Evolutionary conservation across 1,139 yeast genomes (phyloP), one percentile per base, ranked within the genome.

Genomic region (Yamadazyma dendronema): DNA sequence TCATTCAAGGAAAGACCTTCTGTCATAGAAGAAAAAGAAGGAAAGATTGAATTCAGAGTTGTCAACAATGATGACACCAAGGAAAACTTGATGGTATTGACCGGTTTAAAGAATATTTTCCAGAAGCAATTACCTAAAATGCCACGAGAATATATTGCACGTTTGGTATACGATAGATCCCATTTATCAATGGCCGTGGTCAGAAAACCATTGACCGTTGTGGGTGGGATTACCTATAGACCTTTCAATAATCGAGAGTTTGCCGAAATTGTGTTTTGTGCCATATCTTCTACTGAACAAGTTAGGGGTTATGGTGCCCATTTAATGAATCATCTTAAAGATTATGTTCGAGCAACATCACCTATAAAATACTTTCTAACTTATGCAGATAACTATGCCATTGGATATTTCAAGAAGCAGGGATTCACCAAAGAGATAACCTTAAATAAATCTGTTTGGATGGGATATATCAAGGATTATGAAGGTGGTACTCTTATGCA

Each of bases 401-500:
- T 92, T 61, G 99, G 99, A 2, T 92, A 92, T 61, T 92, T 92
- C 72, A 90, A 90, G 55, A 92, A 92, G 57, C 99, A 92, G 62
- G 99, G 99, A 1, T 92, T 92, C 61, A 90, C 97, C 17, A 94
- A 92, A 57, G 97, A 92, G 45, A 85, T 92, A 32, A 76, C 96
- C 4, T 71, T 92, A 35, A 94, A 90, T 35, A 84, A 83, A 50
- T 78, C 81, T 31, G 74, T 84, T 27, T 92, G 99, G 99, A 88
- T 89, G 94, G 99, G 99, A 5, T 92, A 92, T 60, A 92, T 92
- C 56, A 92, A 94, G 62, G 98, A 92, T 67, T 92, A 92, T 60
- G 99, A 92, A 65, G 99, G 99, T 26, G 98, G 98, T 51, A 94
- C 98, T 0, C 68, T 92, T 43, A 92, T 92, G 97, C 97, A 94